These are phyloP conservation scores for Petunia secreta DNA, from an alignment of 257 asterid genomes.

Conservation along the genomic window DNA sequence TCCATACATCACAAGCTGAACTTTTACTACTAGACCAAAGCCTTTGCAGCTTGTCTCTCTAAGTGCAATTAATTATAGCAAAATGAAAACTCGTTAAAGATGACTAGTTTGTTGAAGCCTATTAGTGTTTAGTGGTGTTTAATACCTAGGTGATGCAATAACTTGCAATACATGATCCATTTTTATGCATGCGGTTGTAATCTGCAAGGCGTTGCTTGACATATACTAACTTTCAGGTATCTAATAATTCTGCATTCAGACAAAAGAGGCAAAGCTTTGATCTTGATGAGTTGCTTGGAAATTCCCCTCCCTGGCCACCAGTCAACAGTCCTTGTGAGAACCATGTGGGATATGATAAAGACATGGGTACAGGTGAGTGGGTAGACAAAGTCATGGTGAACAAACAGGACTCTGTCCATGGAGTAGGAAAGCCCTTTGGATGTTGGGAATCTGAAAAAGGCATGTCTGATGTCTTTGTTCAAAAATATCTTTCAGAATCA, in stretches of 20 bases:
- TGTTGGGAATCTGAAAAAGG: constrained; percentile 47
- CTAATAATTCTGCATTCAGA: constrained; percentile 50
- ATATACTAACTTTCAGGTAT: constrained; percentile 45
- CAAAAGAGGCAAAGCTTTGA: constrained; percentile 72
- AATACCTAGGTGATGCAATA: neutral
- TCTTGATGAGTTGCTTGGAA: constrained; percentile 75
- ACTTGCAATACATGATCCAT: constrained; percentile 6
- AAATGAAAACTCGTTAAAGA: constrained; percentile 1
- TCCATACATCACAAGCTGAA: no score
- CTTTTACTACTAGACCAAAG: no score
- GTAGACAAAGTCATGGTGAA: constrained; percentile 97
- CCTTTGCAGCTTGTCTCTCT: neutral
- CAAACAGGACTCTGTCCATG: constrained; percentile 58
- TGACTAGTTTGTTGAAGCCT: neutral
- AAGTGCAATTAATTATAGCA: constrained; percentile 1
- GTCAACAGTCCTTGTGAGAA: constrained; percentile 52
- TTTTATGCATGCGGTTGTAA: neutral
- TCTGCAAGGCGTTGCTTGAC: constrained; percentile 17
- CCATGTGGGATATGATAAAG: constrained; percentile 65
- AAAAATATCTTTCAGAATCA: constrained; percentile 47
- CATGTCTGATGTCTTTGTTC: constrained; percentile 46
- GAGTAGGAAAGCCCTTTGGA: constrained; percentile 42
- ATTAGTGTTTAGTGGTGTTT: constrained; percentile 2
- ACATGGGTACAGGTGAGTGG: constrained; percentile 80
- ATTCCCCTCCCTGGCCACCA: constrained; percentile 90